Base-by-base conservation (phyloP, 148 eudicot genomes). In the Cornus florida region DNA sequence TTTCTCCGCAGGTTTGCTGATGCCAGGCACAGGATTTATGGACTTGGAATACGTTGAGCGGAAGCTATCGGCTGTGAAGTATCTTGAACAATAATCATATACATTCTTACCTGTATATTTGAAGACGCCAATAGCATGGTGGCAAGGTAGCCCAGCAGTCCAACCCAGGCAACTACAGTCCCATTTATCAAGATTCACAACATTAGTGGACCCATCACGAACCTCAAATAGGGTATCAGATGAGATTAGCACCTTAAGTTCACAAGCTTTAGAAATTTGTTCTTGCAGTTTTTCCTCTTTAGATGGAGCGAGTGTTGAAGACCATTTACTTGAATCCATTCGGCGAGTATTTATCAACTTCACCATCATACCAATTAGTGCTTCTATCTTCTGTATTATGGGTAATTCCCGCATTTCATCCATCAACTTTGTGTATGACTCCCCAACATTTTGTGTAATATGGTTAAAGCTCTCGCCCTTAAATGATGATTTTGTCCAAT, bases 81-180 rank as follows among this genome's bases (percentile, higher is more conserved):
- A 75, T 67, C 33, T 83, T 20, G 91, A 79, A 66, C 89, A 89
- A 74, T 76, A 87, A 32, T 89, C 88, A 50, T 87, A 87, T 6
- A 78, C 41, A 11, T 31, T 78, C 71, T 35, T 89, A 10, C 81
- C 67, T 0, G 79, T 83, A 65, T n/a, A 72, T 22, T 62, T 87
- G 70, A 85, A 85, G 17, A 86, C 91, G 1, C 86, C 91, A 77
- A 89, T 77, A 20, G 89, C 91, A 62, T 89, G 91, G 69, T 82
- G 81, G 69, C 91, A 89, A 7, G 91, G 91, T 16, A 86, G 50
- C 22, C 87, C 82, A 7, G 74, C 64, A 53, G 78, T 81, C 91
- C 91, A 89, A 64, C 75, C 87, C 35, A 89, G 70, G 86, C 91
- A 89, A 77, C 88, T 89, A 73, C 91, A 89, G 5, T 87, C 86